Conservation (phyloP, 164 flowering plant species). For the Hamamelis virginiana region DNA sequence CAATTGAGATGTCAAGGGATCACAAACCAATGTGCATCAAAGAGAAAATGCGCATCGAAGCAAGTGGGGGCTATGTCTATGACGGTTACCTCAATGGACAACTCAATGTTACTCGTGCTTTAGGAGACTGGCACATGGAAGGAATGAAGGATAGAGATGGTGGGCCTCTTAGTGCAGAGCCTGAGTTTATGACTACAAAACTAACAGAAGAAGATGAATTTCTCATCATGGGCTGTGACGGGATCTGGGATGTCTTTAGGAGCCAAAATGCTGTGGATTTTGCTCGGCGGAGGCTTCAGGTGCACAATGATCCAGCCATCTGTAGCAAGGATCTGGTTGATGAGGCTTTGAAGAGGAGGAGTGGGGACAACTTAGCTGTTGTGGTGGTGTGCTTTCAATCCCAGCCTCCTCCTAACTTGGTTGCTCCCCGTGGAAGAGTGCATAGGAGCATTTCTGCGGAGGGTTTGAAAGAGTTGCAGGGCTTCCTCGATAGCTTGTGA, state of each 20-base stretch:
- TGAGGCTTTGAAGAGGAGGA: slow-evolving; percentile 85
- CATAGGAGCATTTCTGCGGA: slow-evolving; percentile 91
- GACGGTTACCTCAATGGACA: slow-evolving; percentile 94
- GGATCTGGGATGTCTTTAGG: slow-evolving; percentile 94
- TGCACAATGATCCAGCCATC: slow-evolving; percentile 76
- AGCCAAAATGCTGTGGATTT: slow-evolving; percentile 97
- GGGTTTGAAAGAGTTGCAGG: slow-evolving; percentile 82
- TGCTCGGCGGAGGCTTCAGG: slow-evolving; percentile 80
- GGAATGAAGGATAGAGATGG: slow-evolving; percentile 65
- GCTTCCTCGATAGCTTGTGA: slow-evolving; percentile 69
- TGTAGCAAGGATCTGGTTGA: slow-evolving; percentile 78
- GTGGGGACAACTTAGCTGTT: slow-evolving; percentile 77
- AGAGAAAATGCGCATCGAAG: slow-evolving; percentile 79
- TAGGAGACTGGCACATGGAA: slow-evolving; percentile 99
- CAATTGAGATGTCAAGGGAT: slow-evolving; percentile 93
- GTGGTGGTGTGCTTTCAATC: slow-evolving; percentile 83
- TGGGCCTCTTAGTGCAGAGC: slow-evolving; percentile 92
- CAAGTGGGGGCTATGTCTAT: slow-evolving; percentile 72
- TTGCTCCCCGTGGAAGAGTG: slow-evolving; percentile 66
- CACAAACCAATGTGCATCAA: slow-evolving; percentile 73
- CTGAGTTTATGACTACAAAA: slow-evolving; percentile 62
- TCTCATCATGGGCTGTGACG: slow-evolving; percentile 91
- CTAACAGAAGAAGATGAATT: slow-evolving; percentile 88
- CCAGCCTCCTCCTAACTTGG: slow-evolving; percentile 74
- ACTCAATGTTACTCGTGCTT: slow-evolving; percentile 88